Base-by-base conservation (phyloP, 768 basidiomycete genomes). In the Amanita muscaria region DNA sequence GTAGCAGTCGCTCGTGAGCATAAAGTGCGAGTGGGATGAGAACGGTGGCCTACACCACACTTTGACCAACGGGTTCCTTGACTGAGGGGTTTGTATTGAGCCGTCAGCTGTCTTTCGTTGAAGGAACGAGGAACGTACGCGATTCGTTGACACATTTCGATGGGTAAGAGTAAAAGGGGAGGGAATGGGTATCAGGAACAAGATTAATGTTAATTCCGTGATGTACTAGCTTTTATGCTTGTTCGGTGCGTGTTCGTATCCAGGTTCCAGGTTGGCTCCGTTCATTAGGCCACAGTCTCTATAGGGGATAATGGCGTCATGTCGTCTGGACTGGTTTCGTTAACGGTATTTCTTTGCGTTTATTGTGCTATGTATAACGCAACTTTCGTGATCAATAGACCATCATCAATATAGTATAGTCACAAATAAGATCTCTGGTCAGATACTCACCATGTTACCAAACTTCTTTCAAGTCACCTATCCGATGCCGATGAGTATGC, bases 21-120 rank as follows among this genome's bases (percentile, higher is more conserved):
- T 50, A 24, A 24, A 31, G 16, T 18, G 23, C 24, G 16, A 9
- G 49, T 27, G 44, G 42, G 46, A 41, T 47, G 35, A 40, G 49
- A 40, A 51, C 39, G 12, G 15, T 15, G 18, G 44, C 59, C 52
- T 64, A 87, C 84, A 54, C 79, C 78, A 60, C 85, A 88, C 48
- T 68, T 72, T 44, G 67, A 63, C 84, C 84, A 88, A 18, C 74
- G 75, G 15, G 84, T 87, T 61, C 85, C 85, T 73, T 85, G 76
- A 48, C 85, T 86, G n/a, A 47, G 35, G n/a, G 47, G 47, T 31
- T 39, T 44, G 8, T 50, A 51, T 48, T 22, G 37, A 46, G 53
- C 21, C 51, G 54, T 37, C 46, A 31, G 42, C 19, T 22, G 19
- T 23, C 33, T 27, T 29, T 23, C 25, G 34, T 19, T 23, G 11